Percentiles rank a stretch among this genome's conserved stretches.
Conservation (phyloP, 768 basidiomycete species). For the Terana coerulea region DNA sequence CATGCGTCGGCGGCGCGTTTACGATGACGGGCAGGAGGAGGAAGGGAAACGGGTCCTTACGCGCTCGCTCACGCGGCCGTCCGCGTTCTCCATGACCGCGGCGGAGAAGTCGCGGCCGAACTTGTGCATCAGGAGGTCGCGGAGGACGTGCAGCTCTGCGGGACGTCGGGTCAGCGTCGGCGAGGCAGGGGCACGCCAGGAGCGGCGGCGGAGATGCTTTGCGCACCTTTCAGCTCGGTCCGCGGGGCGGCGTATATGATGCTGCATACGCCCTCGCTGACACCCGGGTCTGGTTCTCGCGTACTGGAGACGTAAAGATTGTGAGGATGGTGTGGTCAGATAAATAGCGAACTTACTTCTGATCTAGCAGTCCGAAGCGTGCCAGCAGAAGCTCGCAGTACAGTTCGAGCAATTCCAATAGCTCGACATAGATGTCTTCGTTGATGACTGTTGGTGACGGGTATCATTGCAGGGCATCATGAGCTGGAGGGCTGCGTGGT, state of each 20-base stretch:
- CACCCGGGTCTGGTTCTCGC: slow-evolving; percentile 83
- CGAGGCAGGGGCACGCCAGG: not conserved
- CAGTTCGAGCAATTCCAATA: slow-evolving; percentile 89
- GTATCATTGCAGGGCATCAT: not conserved
- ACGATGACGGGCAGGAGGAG: not conserved
- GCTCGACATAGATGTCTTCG: slow-evolving; percentile 81
- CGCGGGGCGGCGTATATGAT: slow-evolving; percentile 90
- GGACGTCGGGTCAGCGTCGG: not conserved
- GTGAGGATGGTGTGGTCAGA: not conserved
- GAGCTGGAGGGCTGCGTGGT: not conserved
- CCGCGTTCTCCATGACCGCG: slow-evolving; percentile 82
- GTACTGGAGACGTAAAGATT: slow-evolving; percentile 38
- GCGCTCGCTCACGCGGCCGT: slow-evolving; percentile 77
- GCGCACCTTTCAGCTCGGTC: slow-evolving; percentile 81
- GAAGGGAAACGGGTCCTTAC: slow-evolving; percentile 34
- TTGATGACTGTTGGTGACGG: slow-evolving; percentile 57
- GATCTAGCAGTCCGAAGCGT: slow-evolving; percentile 88
- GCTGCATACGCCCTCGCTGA: slow-evolving; percentile 81
- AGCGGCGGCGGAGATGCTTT: not conserved
- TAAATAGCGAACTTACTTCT: slow-evolving; percentile 59
- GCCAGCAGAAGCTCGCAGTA: slow-evolving; percentile 94
- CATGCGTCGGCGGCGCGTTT: not conserved
- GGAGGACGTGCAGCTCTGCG: slow-evolving; percentile 81
- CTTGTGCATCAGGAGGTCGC: slow-evolving; percentile 95
- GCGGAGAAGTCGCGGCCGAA: slow-evolving; percentile 88